Base-by-base conservation (phyloP, 176 grass and related monocot genomes). In the Tillandsia leiboldiana region DNA sequence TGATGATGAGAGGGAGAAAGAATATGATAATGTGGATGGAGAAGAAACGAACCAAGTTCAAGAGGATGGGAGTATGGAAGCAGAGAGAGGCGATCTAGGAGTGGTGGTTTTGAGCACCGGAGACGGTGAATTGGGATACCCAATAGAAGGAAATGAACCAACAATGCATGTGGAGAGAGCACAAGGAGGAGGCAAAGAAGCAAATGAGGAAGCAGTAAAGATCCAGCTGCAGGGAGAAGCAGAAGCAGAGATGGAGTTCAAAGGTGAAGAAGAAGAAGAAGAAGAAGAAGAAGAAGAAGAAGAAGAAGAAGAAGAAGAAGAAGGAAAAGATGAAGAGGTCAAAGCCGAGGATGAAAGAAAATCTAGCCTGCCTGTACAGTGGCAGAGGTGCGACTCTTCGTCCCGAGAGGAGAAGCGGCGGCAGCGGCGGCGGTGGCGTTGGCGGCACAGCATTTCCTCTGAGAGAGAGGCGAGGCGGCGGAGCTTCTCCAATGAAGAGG, bases 401-500 rank as follows among this genome's bases (percentile, higher is more conserved):
- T 61, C 56, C 56, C 4, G n/a, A 61, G 22, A 61, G 56, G 56
- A 61, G 56, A 61, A 61, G 56, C 18, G 72, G 78, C 51, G 80
- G 81, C 33, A 71, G 48, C n/a, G 75, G 70, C 26, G 84, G 85
- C 66, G 84, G 48, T 13, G 75, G 70, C 26, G 84, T 83, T 63
- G 84, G 71, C 72, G 88, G 26, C 94, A 93, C 48, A 97, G 94
- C 82, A 87, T 97, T 65, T 97, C 94, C 10, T 79, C 86, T 0
- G 89, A 92, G 66, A 83, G 23, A n/a, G 94, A 90, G 8, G 79
- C 76, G 7, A 81, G 84, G 28, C 72, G 77, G 9, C 78, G 82
- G 48, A 92, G 89, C 71, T 87, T 90, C 75, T 81, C 81, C 1
- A 83, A 81, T 48, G 58, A 85, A 62, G 92, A 90, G 77, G 89